A percentile compares a stretch with the other conserved stretches of the same genome.
phyloP scores from a whole-genome alignment of 176 grass and related monocot species.

The Leersia perrieri region DNA sequence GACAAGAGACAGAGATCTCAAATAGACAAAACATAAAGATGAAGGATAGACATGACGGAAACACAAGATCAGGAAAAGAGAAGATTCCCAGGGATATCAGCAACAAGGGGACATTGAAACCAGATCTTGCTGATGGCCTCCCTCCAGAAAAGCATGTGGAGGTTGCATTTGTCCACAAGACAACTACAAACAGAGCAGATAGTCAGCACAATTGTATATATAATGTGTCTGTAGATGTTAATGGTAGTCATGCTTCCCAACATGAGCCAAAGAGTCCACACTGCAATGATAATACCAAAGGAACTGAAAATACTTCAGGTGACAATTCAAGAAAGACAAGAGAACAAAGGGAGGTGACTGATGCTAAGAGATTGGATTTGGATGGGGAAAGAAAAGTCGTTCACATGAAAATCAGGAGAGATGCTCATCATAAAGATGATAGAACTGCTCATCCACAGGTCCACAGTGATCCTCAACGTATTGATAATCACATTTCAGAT shows the following conservation, averaged over 20 bases:
- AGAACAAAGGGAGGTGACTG: background rate
- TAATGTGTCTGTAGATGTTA: background rate
- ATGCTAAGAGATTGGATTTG: background rate
- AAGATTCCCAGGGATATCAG: background rate
- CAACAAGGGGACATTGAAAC: background rate
- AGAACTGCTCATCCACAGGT: background rate
- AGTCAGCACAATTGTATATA: background rate
- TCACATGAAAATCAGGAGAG: background rate
- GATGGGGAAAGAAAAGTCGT: background rate
- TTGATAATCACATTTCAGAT: background rate
- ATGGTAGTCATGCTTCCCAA: constrained; percentile 13
- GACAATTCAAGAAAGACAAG: constrained; percentile 9
- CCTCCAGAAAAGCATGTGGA: constrained; percentile 1
- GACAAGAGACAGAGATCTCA: background rate
- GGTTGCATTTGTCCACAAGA: constrained; percentile 1
- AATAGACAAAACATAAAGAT: background rate
- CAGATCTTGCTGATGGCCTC: background rate
- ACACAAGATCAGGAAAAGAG: background rate
- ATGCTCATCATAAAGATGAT: background rate
- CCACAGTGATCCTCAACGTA: background rate
- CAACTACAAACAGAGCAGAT: background rate
- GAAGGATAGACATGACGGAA: background rate
- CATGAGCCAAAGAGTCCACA: background rate
- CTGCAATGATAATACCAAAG: background rate
- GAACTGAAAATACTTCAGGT: constrained; percentile 8